phyloP scores from a whole-genome alignment of 768 basidiomycete genomes.

The Mycena metata region DNA sequence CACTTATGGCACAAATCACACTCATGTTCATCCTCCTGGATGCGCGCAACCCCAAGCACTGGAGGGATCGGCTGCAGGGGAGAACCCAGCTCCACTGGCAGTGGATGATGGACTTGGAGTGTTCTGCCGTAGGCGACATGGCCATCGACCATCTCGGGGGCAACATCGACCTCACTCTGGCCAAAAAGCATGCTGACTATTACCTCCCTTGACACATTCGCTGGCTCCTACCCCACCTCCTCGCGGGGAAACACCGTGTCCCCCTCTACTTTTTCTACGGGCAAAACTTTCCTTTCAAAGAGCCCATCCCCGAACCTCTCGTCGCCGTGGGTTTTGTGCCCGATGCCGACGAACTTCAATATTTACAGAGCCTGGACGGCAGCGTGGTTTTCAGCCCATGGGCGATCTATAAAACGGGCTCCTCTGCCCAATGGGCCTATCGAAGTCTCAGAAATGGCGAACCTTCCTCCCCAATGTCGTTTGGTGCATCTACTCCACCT shows the following conservation, averaged over 20 bases:
- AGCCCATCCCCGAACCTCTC: conserved; percentile 28
- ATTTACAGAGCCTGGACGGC: conserved; percentile 16
- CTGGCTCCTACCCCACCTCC: conserved; percentile 31
- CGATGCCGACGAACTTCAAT: conserved; percentile 4
- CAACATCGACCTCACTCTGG: conserved; percentile 31
- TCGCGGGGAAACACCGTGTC: conserved; percentile 25
- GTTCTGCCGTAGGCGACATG: conserved; percentile 30
- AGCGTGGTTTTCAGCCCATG: conserved; percentile 28
- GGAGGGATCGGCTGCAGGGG: conserved; percentile 17
- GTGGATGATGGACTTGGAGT: conserved; percentile 31
- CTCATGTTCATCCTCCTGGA: conserved; percentile 32
- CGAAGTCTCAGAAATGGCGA: conserved; percentile 2
- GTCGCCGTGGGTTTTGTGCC: conserved; percentile 16
- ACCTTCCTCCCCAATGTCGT: not conserved
- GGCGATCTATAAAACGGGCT: not conserved
- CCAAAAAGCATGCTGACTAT: conserved; percentile 26
- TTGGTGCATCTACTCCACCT: conserved; percentile 1
- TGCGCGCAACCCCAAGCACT: conserved; percentile 10
- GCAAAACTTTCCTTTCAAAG: conserved; percentile 17
- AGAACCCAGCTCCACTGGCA: conserved; percentile 17
- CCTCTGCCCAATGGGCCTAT: not conserved
- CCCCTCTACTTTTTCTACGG: conserved; percentile 36
- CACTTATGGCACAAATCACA: conserved; percentile 27
- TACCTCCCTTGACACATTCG: conserved; percentile 21
- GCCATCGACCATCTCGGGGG: conserved; percentile 32